These are phyloP conservation scores for Malus asiatica DNA, from an alignment of 306 rosid genomes.

Conservation along the genomic window DNA sequence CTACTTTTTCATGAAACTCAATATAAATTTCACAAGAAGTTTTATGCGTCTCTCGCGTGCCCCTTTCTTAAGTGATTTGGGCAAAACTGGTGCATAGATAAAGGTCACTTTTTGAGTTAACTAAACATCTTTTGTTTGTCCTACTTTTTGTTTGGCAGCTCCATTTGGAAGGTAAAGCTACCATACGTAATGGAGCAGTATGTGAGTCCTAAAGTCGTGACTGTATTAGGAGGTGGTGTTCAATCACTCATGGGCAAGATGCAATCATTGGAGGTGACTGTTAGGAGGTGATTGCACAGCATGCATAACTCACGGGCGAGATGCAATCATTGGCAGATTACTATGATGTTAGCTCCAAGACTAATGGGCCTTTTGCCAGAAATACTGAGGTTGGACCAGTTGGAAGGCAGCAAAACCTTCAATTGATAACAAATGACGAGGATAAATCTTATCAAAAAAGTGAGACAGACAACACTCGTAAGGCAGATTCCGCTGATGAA, in stretches of 20 bases:
- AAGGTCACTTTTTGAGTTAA: background rate
- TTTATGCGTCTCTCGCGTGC: background rate
- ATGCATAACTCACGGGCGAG: background rate
- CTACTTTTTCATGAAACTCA: background rate
- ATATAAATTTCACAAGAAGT: background rate
- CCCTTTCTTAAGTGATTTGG: background rate
- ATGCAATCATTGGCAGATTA: conserved; percentile 32
- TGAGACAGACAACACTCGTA: background rate
- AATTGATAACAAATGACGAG: conserved; percentile 17
- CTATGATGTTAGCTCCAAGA: conserved; percentile 28
- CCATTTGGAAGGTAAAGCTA: conserved; percentile 64
- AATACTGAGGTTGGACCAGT: conserved; percentile 26
- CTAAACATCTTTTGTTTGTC: conserved; percentile 2
- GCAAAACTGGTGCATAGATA: background rate
- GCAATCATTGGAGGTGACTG: conserved; percentile 34
- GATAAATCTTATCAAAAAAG: conserved; percentile 7
- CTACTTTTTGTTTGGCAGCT: conserved; percentile 47
- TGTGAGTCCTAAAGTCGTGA: conserved; percentile 65
- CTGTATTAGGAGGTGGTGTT: conserved; percentile 60
- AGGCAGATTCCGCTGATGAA: background rate
- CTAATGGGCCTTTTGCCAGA: conserved; percentile 24
- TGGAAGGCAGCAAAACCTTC: conserved; percentile 28
- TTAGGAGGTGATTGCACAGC: conserved; percentile 74
- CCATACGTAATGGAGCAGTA: conserved; percentile 46
- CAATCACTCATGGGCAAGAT: conserved; percentile 31